phyloP scores from a whole-genome alignment of 306 rosid species.

The Vigna nakashimae region DNA sequence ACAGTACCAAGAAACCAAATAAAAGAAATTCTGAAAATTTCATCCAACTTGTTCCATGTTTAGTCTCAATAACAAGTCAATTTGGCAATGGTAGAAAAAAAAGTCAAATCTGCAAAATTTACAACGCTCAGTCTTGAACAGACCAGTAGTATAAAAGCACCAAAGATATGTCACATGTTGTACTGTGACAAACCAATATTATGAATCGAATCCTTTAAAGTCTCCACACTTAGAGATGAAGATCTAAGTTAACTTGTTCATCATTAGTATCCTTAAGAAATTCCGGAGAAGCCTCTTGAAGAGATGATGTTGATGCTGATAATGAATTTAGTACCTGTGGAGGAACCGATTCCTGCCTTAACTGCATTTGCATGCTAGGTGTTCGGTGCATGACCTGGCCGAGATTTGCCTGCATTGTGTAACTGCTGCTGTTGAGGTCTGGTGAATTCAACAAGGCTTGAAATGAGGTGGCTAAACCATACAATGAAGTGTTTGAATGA shows the following conservation, averaged over 20 bases:
- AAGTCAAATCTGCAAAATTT: neutral
- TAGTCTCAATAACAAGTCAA: too few species aligned
- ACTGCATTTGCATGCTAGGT: constrained; percentile 12
- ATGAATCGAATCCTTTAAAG: neutral
- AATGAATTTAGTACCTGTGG: neutral
- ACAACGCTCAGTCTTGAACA: neutral
- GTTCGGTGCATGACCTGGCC: neutral
- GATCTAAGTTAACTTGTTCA: neutral
- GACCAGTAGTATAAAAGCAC: neutral
- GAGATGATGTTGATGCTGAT: neutral
- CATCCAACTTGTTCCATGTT: too few species aligned
- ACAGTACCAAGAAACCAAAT: too few species aligned
- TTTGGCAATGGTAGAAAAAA: neutral
- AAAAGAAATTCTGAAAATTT: neutral
- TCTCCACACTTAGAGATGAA: neutral
- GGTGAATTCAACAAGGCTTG: constrained; percentile 10
- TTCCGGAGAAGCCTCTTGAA: neutral
- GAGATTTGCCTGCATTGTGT: neutral
- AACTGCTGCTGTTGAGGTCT: neutral
- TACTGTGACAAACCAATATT: neutral
- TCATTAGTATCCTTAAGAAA: neutral
- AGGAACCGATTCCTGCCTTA: neutral
- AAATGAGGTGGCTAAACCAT: neutral
- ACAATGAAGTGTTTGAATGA: neutral
- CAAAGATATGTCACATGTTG: neutral